Percentiles rank a stretch among this genome's conserved stretches.
Evolutionary conservation across 768 basidiomycete genomes (phyloP).

Genomic region (Pulveroboletus sp.): DNA sequence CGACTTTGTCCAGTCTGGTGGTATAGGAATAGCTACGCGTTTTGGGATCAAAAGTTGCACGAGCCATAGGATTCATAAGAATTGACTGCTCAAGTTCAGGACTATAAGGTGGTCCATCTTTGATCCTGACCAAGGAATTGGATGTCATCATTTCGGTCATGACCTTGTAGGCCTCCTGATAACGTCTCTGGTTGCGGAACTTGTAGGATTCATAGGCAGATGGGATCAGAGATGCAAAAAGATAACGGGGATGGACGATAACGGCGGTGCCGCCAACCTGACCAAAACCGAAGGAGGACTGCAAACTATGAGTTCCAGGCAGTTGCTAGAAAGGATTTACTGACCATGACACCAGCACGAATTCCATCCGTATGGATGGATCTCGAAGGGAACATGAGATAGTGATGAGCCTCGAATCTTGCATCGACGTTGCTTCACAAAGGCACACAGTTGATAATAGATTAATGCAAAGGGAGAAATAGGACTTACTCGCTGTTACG

Average conservation of each 20-base stretch:
- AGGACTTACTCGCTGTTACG: conserved; percentile 87
- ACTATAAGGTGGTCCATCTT: conserved; percentile 86
- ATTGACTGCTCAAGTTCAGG: conserved; percentile 83
- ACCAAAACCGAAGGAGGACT: conserved; percentile 97
- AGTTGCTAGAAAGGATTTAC: conserved; percentile 18
- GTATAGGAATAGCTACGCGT: conserved; percentile 82
- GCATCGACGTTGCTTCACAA: conserved; percentile 81
- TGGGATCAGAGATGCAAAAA: conserved; percentile 80
- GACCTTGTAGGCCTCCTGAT: conserved; percentile 73
- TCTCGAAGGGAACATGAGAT: conserved; percentile 97
- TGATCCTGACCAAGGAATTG: conserved; percentile 90
- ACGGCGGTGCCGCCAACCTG: conserved; percentile 94
- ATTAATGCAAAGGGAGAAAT: background rate
- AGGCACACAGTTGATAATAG: background rate
- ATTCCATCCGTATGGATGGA: conserved; percentile 93
- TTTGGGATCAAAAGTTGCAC: conserved; percentile 78
- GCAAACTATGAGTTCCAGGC: background rate
- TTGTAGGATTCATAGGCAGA: conserved; percentile 76
- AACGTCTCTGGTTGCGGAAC: conserved; percentile 59
- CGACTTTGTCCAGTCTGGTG: conserved; percentile 50
- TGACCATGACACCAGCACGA: conserved; percentile 79
- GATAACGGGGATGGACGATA: conserved; percentile 85
- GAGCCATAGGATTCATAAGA: conserved; percentile 87
- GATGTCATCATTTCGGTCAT: conserved; percentile 97
- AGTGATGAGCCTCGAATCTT: conserved; percentile 81